Conservation (phyloP, 1,284 basidiomycete species). For the Puccinia horiana region DNA sequence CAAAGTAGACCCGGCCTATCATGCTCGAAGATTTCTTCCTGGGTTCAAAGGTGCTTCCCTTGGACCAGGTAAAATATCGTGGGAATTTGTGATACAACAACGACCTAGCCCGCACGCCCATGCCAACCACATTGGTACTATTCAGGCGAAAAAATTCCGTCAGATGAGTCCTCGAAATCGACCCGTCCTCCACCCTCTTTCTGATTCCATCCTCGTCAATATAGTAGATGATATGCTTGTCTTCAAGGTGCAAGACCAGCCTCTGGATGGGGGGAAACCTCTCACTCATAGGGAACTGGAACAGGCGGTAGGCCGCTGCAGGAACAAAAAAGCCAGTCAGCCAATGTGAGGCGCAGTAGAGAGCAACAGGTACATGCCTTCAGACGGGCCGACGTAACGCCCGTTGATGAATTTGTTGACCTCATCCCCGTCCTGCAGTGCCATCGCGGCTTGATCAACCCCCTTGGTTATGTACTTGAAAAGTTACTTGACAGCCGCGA, state of each 20-base stretch:
- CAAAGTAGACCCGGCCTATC: not conserved
- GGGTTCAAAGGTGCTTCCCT: no score
- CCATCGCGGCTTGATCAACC: no score
- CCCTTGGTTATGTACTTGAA: no score
- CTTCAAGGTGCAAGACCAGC: not conserved
- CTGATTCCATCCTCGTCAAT: not conserved
- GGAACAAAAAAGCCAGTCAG: not conserved
- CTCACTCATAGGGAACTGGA: slow-evolving; percentile 58
- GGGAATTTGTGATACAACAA: no score
- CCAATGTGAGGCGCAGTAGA: not conserved
- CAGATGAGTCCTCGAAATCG: no score
- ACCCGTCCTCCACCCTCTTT: not conserved
- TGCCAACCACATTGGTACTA: no score
- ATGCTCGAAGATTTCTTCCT: not conserved
- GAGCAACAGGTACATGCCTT: slow-evolving; percentile 52
- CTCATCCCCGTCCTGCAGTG: slow-evolving; percentile 55
- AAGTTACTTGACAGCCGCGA: no score
- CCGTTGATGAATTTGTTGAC: slow-evolving; percentile 59
- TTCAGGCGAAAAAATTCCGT: no score
- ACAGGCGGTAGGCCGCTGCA: slow-evolving; percentile 58
- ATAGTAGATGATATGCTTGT: not conserved
- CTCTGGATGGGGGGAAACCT: not conserved
- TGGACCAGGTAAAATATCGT: no score
- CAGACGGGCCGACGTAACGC: slow-evolving; percentile 60
- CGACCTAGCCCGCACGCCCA: no score